Evolutionary conservation across 805 yeast genomes (phyloP), one percentile per base, ranked within the genome.

Genomic region (Zygotorulaspora danielsina): DNA sequence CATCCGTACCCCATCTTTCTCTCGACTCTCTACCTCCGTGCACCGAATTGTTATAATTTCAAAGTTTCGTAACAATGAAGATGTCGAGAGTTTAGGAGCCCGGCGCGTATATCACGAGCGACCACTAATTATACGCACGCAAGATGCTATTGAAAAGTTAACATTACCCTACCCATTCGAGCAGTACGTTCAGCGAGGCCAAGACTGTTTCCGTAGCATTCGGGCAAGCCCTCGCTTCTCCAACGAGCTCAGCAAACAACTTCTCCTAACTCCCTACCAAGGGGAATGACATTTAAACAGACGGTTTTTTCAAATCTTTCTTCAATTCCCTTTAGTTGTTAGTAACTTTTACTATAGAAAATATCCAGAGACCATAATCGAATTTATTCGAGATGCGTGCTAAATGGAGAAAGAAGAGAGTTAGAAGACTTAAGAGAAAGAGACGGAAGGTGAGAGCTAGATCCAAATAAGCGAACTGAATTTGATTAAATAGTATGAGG

Each of bases 391-490:
- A 67, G 65, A 84, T 84, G 95, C 84, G 95, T 82, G 81, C 84
- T 77, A 89, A 89, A 84, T 89, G 97, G 97, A 90, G 96, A 85
- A 90, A 90, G 85, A 90, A 90, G 95, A 90, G 97, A 89, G 95
- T 84, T 75, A 89, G 97, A 86, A 87, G 97, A 86, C 85, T 90
- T 72, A 90, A 90, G 86, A 87, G 97, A 81, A 90, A 90, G 95
- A 86, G 97, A 84, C 96, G 97, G 97, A 90, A 90, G 96, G 96
- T 90, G 69, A 87, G 97, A 86, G 97, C 97, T 77, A 88, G 97
- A 86, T 86, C 96, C 80, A 85, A 85, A 82, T 85, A 84, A 84
- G 78, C 84, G 83, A 66, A 64, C 50, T 34, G 19, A 19, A 25
- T 19, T 21, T 21, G 21, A 16, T 38, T 17, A 38, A 13, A 5